phyloP scores from a whole-genome alignment of 106 monocot genomes.

The Allium sativum region DNA sequence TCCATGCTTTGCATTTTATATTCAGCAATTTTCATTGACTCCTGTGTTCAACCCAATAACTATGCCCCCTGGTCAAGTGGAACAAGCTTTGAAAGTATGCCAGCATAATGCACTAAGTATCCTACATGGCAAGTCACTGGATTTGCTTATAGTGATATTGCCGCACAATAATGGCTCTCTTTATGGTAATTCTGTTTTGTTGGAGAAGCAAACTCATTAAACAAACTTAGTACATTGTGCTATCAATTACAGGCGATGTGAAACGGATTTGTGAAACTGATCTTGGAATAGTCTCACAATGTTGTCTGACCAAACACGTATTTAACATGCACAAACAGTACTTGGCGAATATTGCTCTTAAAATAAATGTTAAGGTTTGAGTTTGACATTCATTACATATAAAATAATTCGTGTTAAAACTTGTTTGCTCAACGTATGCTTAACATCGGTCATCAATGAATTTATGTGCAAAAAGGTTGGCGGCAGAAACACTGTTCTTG shows the following conservation, averaged over 20 bases:
- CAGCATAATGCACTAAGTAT: conserved; percentile 40
- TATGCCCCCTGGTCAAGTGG: conserved; percentile 45
- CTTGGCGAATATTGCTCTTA: conserved; percentile 61
- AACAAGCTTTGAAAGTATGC: conserved; percentile 37
- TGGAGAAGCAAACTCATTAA: too few species aligned
- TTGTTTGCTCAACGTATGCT: too few species aligned
- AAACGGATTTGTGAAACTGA: conserved; percentile 80
- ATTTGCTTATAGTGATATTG: conserved; percentile 57
- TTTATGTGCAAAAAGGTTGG: conserved; percentile 27
- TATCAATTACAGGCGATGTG: conserved; percentile 39
- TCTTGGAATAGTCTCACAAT: conserved; percentile 63
- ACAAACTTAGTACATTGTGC: too few species aligned
- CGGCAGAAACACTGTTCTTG: conserved; percentile 51
- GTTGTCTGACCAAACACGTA: conserved; percentile 58
- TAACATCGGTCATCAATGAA: too few species aligned
- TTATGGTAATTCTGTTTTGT: conserved; percentile 30
- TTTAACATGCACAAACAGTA: conserved; percentile 45
- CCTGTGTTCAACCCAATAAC: conserved; percentile 29
- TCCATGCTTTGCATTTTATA: neutral
- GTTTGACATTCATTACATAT: neutral
- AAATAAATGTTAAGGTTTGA: conserved; percentile 73
- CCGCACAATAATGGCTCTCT: conserved; percentile 66
- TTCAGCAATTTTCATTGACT: conserved; percentile 39
- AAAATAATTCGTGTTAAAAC: too few species aligned
- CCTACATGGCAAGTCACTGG: conserved; percentile 32